Evolutionary conservation across 768 basidiomycete species (phyloP).

Genomic region (Ramaria sp.): DNA sequence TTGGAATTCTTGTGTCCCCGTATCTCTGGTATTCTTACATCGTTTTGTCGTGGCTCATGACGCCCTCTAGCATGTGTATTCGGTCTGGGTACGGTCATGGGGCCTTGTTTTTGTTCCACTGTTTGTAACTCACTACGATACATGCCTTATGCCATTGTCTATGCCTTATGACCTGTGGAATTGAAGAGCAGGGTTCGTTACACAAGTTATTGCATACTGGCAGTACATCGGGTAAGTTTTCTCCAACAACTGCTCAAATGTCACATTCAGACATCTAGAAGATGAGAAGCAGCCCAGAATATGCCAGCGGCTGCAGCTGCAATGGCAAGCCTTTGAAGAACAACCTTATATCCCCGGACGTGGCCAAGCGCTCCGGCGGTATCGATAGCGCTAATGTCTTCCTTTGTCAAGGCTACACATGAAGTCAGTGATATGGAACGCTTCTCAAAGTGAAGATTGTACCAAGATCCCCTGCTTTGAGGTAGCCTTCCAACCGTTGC

Average conservation of each 20-base stretch:
- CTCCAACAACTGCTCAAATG: no score
- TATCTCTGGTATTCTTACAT: background rate
- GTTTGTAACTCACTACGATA: background rate
- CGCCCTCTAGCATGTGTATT: background rate
- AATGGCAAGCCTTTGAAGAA: background rate
- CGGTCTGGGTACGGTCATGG: background rate
- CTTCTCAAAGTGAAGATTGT: conserved; percentile 10
- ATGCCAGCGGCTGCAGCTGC: background rate
- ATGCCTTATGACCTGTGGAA: background rate
- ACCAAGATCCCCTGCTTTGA: conserved; percentile 58
- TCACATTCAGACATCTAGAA: background rate
- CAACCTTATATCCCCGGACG: background rate
- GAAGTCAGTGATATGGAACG: background rate
- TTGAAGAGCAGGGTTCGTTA: no score
- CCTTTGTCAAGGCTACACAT: conserved; percentile 33
- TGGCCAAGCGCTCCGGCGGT: conserved; percentile 38
- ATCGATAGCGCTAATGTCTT: conserved; percentile 48
- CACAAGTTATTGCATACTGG: no score
- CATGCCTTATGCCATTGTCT: background rate
- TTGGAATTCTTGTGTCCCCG: background rate
- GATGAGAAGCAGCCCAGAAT: background rate
- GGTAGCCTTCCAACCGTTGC: conserved; percentile 53
- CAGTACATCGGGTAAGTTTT: no score
- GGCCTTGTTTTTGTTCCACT: background rate
- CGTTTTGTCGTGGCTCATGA: background rate